Conservation (phyloP, 2,329 filamentous ascomycete genomes). For the Chaetoscypha palmicola region DNA sequence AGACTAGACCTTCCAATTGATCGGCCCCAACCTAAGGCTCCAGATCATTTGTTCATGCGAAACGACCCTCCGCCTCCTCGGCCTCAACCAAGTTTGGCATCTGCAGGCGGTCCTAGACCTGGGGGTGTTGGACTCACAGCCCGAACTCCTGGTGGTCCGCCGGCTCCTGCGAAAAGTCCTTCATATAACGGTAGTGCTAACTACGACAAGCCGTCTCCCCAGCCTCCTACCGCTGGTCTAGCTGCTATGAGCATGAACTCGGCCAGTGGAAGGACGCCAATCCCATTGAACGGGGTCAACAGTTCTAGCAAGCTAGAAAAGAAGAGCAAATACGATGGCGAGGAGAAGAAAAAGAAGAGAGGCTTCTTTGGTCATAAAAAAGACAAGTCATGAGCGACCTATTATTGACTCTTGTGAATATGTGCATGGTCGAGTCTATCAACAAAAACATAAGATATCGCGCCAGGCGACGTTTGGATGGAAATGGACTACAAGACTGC, state of each 20-base stretch:
- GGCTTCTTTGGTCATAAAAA: conserved; percentile 56
- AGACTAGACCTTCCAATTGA: conserved; percentile 76
- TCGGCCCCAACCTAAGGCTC: conserved; percentile 70
- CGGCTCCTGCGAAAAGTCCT: conserved; percentile 20
- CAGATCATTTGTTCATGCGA: conserved; percentile 77
- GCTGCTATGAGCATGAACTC: conserved; percentile 24
- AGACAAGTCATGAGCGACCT: conserved; percentile 1
- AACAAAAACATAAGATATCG: background rate
- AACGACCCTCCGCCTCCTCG: conserved; percentile 48
- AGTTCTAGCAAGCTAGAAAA: conserved; percentile 38
- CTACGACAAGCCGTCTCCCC: conserved; percentile 17
- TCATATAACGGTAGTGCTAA: conserved; percentile 9
- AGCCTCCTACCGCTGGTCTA: conserved; percentile 26
- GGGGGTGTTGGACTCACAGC: conserved; percentile 15
- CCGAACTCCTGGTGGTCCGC: conserved; percentile 21
- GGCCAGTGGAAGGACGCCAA: conserved; percentile 18
- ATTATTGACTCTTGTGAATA: background rate
- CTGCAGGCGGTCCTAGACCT: conserved; percentile 13
- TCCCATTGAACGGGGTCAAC: conserved; percentile 25
- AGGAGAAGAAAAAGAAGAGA: conserved; percentile 48
- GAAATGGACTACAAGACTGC: background rate
- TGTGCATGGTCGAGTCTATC: too few relatives aligned
- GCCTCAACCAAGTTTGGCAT: conserved; percentile 26
- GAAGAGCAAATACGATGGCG: conserved; percentile 43
- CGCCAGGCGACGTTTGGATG: background rate